Conservation (phyloP, 495 filamentous ascomycete species). For the Penicillium ucsense region DNA sequence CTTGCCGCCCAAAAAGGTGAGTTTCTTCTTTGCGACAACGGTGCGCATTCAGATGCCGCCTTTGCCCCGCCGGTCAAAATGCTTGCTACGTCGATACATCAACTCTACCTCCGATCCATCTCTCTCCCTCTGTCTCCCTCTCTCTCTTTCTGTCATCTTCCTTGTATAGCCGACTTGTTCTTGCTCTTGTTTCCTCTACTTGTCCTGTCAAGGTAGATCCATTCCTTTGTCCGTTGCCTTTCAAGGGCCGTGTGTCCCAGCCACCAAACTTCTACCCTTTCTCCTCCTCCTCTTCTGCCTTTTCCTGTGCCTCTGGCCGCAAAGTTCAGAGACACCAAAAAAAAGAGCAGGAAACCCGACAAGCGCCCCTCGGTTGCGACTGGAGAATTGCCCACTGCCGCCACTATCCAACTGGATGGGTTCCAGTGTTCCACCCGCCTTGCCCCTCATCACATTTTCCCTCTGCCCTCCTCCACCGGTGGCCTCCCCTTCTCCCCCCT, state of each 20-base stretch:
- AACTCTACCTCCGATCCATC: too few relatives aligned
- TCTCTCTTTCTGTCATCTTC: background rate
- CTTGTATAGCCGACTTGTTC: too few relatives aligned
- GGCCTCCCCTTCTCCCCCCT: background rate
- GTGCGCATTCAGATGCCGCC: background rate
- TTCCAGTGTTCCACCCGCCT: background rate
- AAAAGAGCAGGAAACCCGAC: background rate
- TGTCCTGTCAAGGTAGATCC: too few relatives aligned
- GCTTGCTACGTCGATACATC: too few relatives aligned
- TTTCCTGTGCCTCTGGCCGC: background rate
- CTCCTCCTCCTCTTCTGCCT: constrained; percentile 4
- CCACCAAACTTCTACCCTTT: background rate
- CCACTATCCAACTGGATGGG: background rate
- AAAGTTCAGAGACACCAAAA: background rate
- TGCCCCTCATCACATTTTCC: background rate
- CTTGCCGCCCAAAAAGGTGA: constrained; percentile 90
- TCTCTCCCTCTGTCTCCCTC: background rate
- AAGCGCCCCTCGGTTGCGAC: background rate
- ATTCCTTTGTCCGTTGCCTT: too few relatives aligned
- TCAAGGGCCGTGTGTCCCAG: background rate
- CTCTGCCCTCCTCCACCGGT: background rate
- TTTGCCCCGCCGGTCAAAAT: too few relatives aligned
- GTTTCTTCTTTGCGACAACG: constrained; percentile 5
- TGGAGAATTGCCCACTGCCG: background rate
- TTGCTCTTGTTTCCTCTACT: background rate